Evolutionary conservation across 495 filamentous ascomycete genomes (phyloP), one percentile per base, ranked within the genome.

Genomic region (Aspergillus egyptiacus): DNA sequence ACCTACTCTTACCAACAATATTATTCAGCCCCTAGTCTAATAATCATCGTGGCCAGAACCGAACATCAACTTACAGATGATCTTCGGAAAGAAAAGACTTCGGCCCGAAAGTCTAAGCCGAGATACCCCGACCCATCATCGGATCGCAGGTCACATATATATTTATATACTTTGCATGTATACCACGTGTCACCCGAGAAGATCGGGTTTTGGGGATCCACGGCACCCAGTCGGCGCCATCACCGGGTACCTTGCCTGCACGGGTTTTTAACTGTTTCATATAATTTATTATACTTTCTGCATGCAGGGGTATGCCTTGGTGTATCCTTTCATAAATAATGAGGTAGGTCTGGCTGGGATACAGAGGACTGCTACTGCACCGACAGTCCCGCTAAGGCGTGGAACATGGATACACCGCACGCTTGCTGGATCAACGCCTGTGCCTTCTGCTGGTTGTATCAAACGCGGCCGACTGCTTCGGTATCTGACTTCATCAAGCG

Each of bases 21-120:
- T 64, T 61, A 51, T 67, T 67, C 54, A 64, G 34, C 64, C 64
- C n/a, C n/a, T n/a, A 67, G 41, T n/a, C n/a, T 67, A 65, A 50
- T 67, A 67, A 24, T 57, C 56, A 15, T 51, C 30, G 53, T 56
- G 55, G 0, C 58, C 61, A 1, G 64, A 63, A 40, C 58, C 58
- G 45, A 64, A 63, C 13, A 63, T 18, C 43, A 67, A 35, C 2
- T 55, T n/a, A 56, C 27, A 65, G 36, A 59, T 65, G 64, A 28
- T 61, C 39, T 1, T 54, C 62, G 39, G 55, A 55, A 0, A 58
- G 56, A n/a, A n/a, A n/a, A 6, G 50, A 48, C 37, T 51, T 27
- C 1, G 64, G 58, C 0, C 61, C 62, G 3, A 59, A 56, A 13
- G 64, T 64, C 27, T 54, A 59, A 4, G 65, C 44, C 19, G 57